phyloP scores from a whole-genome alignment of 176 grass and related monocot species.

The Aechmea fasciata region DNA sequence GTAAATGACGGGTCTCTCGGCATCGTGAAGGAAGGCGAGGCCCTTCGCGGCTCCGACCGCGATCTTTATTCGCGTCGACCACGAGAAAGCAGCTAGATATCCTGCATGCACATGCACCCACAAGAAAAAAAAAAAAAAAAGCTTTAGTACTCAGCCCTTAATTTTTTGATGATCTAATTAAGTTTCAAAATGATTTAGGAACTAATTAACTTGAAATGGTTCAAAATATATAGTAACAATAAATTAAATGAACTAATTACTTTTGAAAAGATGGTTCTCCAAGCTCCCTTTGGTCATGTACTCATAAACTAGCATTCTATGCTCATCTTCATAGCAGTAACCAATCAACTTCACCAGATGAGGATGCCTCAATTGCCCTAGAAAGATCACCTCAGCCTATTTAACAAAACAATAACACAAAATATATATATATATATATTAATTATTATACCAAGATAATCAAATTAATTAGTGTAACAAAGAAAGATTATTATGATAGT shows the following conservation, averaged over 20 bases:
- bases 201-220: background rate
- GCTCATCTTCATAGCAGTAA: slow-evolving; percentile 63
- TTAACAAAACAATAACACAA: slow-evolving; percentile 15
- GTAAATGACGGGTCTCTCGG: slow-evolving; percentile 76
- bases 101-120: slow-evolving; percentile 37
- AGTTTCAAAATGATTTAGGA: background rate
- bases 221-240: background rate
- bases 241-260: slow-evolving; percentile 27
- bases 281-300: slow-evolving; percentile 55
- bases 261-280: slow-evolving; percentile 71
- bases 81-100: slow-evolving; percentile 39
- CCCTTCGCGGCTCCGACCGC: slow-evolving; percentile 72
- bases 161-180: too few species aligned
- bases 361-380: slow-evolving; percentile 53
- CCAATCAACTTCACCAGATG: slow-evolving; percentile 66
- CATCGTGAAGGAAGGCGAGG: slow-evolving; percentile 77
- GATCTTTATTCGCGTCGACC: slow-evolving; percentile 64
- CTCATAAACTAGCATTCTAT: slow-evolving; percentile 63
- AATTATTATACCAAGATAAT: too few species aligned
- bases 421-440: too few species aligned
- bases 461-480: background rate
- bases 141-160: background rate
- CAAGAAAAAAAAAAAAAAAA: background rate
- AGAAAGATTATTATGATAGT: background rate
- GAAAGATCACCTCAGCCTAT: slow-evolving; percentile 56